Evolutionary conservation across 1,139 yeast species (phyloP), one percentile per base, ranked within the genome.

Genomic region (Pichia sp.): DNA sequence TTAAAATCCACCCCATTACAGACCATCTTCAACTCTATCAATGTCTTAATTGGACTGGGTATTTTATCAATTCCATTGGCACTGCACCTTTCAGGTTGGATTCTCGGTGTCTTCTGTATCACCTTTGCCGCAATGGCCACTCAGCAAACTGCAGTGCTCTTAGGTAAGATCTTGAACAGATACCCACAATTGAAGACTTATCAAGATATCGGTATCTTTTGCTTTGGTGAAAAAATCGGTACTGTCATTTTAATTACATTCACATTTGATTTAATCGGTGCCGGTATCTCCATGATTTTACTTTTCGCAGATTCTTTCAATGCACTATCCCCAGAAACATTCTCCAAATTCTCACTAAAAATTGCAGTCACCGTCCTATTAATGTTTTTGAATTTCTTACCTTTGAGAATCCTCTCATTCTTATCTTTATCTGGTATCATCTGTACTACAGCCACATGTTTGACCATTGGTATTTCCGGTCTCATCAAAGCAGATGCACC

Each of bases 1-100:
- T 91, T 94, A 38, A 94, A 85, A 63, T 86, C 96, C 4, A 90
- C 97, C 0, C 84, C 82, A 0, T 85, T 91, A 1, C 98, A 91
- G 64, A 91, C 98, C 0, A 71, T 87, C 19, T 89, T 91, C 71
- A 91, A 91, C 62, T 81, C 95, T 3, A 83, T 90, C 47, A 91
- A 91, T 63, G 86, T 90, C 0, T 70, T 90, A 38, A 81, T 90
- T 58, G 98, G 97, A 0, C 80, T 91, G 40, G 97, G 96, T 3
- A 75, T 91, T 59, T 72, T 91, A 33, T 84, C 96, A 1, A 71
- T 91, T 42, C 96, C 97, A 0, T 73, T 85, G 57, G 98, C 93
- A 0, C 69, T 91, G 53, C 78, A 75, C 53, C 74, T 85, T 46
- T 76, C 96, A 0, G 98, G 98, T 1, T 85, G 96, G 90, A 62